Conservation (phyloP, 2,329 filamentous ascomycete species). For the Bipolaris sorokiniana region DNA sequence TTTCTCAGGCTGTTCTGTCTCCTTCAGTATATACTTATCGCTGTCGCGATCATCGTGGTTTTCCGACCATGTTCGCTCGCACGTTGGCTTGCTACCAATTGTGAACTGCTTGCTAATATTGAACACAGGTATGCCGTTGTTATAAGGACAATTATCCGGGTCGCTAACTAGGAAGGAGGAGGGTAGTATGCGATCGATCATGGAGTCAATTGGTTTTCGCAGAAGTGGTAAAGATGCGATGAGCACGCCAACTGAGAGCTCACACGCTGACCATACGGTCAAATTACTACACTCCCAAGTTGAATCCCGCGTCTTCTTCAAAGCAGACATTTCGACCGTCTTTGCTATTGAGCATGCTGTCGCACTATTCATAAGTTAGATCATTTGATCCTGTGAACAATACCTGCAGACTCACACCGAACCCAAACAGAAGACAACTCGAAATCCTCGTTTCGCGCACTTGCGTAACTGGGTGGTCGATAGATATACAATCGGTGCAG, state of each 20-base stretch:
- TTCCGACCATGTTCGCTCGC: neutral
- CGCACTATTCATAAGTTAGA: slow-evolving; percentile 13
- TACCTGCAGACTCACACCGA: slow-evolving; percentile 24
- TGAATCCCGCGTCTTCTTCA: slow-evolving; percentile 28
- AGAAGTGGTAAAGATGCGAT: slow-evolving; percentile 33
- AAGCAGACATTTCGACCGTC: slow-evolving; percentile 24
- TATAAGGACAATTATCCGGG: slow-evolving; percentile 2
- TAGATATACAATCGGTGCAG: slow-evolving; percentile 37
- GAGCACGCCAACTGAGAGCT: slow-evolving; percentile 35
- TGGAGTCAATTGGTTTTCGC: slow-evolving; percentile 34
- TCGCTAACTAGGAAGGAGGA: slow-evolving; percentile 15
- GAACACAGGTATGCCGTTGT: slow-evolving; percentile 25
- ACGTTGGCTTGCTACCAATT: neutral
- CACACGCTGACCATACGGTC: slow-evolving; percentile 31
- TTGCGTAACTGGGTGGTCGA: slow-evolving; percentile 30
- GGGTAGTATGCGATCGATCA: slow-evolving; percentile 27
- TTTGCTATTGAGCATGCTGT: slow-evolving; percentile 36
- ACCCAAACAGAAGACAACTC: slow-evolving; percentile 37
- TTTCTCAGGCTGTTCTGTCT: too few species aligned
- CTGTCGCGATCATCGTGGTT: neutral
- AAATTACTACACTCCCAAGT: slow-evolving; percentile 33
- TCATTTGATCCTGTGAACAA: neutral
- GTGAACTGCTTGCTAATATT: slow-evolving; percentile 18
- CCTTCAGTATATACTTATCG: neutral
- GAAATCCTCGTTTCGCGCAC: slow-evolving; percentile 35